Percentiles rank a stretch among this genome's conserved stretches.
These are phyloP conservation scores for Leucoagaricus sp. DNA, from an alignment of 1,284 basidiomycete species.

Conservation along the genomic window DNA sequence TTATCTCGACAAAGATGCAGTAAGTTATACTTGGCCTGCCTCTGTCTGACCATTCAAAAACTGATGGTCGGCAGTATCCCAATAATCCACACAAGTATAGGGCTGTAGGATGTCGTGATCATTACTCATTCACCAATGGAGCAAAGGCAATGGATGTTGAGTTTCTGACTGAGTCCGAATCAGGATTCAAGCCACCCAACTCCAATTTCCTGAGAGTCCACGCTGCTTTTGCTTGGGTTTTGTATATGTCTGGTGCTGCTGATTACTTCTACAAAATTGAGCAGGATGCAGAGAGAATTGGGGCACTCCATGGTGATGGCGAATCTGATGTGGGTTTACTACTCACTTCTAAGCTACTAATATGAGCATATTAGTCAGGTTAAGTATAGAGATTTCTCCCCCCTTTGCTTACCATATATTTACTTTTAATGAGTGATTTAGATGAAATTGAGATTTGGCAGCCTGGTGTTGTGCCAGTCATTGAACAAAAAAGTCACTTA, in stretches of 20 bases:
- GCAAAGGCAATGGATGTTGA: constrained; percentile 13
- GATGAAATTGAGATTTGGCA: no score
- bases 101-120: not conserved
- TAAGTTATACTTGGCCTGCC: not conserved
- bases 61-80: not conserved
- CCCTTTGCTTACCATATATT: no score
- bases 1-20: not conserved
- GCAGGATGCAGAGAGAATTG: not conserved
- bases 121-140: not conserved
- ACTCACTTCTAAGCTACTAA: not conserved
- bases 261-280: constrained; percentile 17
- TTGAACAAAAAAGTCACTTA: no score
- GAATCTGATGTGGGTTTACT: not conserved
- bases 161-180: constrained; percentile 5
- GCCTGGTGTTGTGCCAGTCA: no score
- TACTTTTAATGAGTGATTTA: no score
- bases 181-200: constrained; percentile 18
- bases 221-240: constrained; percentile 22
- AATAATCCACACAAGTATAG: not conserved
- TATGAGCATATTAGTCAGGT: no score
- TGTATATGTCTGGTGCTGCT: constrained; percentile 17
- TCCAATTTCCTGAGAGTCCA: constrained; percentile 21
- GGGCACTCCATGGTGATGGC: not conserved
- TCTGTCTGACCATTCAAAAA: not conserved
- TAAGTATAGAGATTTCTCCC: no score